Conservation (phyloP, 805 yeast genomes). For the Wickerhamomyces rabaulensis region DNA sequence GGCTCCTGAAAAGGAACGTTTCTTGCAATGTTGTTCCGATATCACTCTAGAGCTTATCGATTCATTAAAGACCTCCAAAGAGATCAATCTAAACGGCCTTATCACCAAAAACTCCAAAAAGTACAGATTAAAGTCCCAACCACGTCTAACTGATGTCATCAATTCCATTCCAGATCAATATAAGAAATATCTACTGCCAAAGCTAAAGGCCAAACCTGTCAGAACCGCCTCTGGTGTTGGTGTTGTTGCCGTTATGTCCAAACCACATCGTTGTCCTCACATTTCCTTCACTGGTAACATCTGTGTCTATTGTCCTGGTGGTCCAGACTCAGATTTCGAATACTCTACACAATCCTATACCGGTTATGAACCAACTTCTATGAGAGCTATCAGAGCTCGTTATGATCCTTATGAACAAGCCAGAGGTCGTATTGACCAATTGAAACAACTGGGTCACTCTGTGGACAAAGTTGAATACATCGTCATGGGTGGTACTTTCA, state of each 20-base stretch:
- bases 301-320: slow-evolving; percentile 98
- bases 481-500: slow-evolving; percentile 98
- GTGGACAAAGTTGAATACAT: slow-evolving; percentile 97
- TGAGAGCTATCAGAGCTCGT: slow-evolving; percentile 98
- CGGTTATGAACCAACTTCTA: slow-evolving; percentile 97
- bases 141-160: slow-evolving; percentile 90
- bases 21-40: slow-evolving; percentile 88
- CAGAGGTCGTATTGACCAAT: slow-evolving; percentile 93
- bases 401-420: slow-evolving; percentile 99
- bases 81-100: slow-evolving; percentile 85
- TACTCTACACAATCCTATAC: slow-evolving; percentile 97
- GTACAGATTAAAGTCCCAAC: slow-evolving; percentile 87
- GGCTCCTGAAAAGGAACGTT: slow-evolving; percentile 90
- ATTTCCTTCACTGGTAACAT: slow-evolving; percentile 98
- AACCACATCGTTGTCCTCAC: slow-evolving; percentile 98
- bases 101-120: slow-evolving; percentile 83
- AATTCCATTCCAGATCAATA: slow-evolving; percentile 95
- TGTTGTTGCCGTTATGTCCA: slow-evolving; percentile 98
- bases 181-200: slow-evolving; percentile 85
- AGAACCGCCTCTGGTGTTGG: slow-evolving; percentile 98
- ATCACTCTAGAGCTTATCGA: slow-evolving; percentile 81
- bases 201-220: slow-evolving; percentile 96
- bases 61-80: slow-evolving; percentile 66
- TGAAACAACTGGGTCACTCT: slow-evolving; percentile 91
- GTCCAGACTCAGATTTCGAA: slow-evolving; percentile 97